Conservation (phyloP, 2,329 filamentous ascomycete species). For the Cordyceps militaris region DNA sequence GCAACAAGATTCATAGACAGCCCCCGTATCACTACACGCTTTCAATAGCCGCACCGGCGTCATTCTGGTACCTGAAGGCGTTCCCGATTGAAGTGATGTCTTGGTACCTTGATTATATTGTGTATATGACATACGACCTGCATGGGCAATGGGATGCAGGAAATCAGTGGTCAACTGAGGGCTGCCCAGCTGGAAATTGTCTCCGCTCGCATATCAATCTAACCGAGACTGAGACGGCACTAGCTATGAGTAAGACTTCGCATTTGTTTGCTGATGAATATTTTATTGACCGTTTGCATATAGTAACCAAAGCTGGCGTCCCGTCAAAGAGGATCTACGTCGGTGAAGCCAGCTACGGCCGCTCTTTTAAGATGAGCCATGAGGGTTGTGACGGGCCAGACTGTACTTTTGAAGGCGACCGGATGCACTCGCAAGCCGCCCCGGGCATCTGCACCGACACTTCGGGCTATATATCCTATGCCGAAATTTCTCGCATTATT, state of each 20-base stretch:
- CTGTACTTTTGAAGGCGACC: conserved; percentile 19
- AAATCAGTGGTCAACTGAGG: conserved; percentile 21
- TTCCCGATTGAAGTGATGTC: conserved; percentile 29
- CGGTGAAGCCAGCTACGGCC: conserved; percentile 26
- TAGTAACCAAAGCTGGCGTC: conserved; percentile 1
- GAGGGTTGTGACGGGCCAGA: conserved; percentile 16
- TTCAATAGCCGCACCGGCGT: conserved; percentile 22
- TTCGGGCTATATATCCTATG: conserved; percentile 24
- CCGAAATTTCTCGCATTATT: conserved; percentile 24
- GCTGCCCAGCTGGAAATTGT: conserved; percentile 26
- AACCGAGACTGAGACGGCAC: conserved; percentile 24
- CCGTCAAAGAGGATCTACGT: conserved; percentile 22
- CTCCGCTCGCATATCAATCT: conserved; percentile 30
- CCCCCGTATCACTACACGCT: neutral
- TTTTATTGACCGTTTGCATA: neutral
- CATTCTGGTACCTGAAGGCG: conserved; percentile 32
- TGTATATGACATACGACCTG: conserved; percentile 29
- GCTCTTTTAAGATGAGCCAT: conserved; percentile 23
- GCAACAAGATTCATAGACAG: neutral
- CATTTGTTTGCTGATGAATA: neutral
- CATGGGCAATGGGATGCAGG: conserved; percentile 25
- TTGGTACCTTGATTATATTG: conserved; percentile 23
- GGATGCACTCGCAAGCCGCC: conserved; percentile 16
- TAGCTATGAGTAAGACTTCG: conserved; percentile 15
- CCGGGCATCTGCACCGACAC: conserved; percentile 23